Percentiles rank a stretch among this genome's conserved stretches.
Conservation (phyloP, 345 rosid species). For the Tarenaya hassleriana region DNA sequence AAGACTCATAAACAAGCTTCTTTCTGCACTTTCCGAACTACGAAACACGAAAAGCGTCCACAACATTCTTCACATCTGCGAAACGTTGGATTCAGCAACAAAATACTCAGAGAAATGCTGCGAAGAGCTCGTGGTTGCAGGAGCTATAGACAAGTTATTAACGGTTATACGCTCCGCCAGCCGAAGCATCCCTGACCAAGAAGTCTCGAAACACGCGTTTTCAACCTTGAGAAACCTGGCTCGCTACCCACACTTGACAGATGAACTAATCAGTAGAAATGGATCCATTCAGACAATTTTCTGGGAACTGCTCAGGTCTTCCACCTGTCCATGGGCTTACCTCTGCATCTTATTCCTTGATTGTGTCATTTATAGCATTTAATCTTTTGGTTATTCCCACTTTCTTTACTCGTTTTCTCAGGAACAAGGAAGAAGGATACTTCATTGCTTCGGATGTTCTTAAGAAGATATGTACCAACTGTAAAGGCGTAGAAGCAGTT, state of each 20-base stretch:
- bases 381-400: background rate
- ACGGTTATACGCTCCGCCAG: constrained; percentile 61
- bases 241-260: constrained; percentile 54
- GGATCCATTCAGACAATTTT: constrained; percentile 58
- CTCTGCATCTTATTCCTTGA: background rate
- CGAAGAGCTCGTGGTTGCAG: constrained; percentile 80
- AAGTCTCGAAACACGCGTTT: constrained; percentile 72
- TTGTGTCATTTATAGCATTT: background rate
- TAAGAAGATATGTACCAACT: constrained; percentile 52
- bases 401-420: constrained; percentile 23
- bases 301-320: constrained; percentile 68
- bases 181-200: constrained; percentile 87
- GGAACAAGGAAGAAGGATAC: constrained; percentile 89
- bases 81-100: constrained; percentile 67
- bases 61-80: constrained; percentile 75
- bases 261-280: constrained; percentile 44
- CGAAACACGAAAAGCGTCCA: constrained; percentile 65
- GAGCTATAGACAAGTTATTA: constrained; percentile 61
- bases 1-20: constrained; percentile 75
- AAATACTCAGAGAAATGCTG: constrained; percentile 75
- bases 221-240: constrained; percentile 71
- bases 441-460: constrained; percentile 65
- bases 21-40: constrained; percentile 67
- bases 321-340: background rate
- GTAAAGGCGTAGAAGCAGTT: constrained; percentile 46